Conservation (phyloP, 495 filamentous ascomycete species). For the Lichina pygmaea region DNA sequence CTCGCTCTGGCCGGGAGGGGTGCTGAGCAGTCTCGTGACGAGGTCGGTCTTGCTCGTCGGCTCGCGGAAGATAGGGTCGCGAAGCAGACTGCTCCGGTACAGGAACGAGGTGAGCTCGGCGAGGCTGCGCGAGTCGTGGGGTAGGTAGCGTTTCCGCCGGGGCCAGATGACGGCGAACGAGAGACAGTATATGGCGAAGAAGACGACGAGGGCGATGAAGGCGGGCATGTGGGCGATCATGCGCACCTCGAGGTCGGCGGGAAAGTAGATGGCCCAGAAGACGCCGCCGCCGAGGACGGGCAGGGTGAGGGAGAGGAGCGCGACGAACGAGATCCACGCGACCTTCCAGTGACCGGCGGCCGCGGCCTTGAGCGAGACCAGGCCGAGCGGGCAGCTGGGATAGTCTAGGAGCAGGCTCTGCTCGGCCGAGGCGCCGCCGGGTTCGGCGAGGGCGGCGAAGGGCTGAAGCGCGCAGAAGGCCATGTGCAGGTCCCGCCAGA, state of each 20-base stretch:
- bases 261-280: slow-evolving; percentile 52
- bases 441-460: slow-evolving; percentile 33
- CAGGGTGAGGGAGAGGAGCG: slow-evolving; percentile 32
- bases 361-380: slow-evolving; percentile 31
- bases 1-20: slow-evolving; percentile 19
- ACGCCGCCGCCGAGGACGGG: slow-evolving; percentile 55
- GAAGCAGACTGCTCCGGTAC: slow-evolving; percentile 36
- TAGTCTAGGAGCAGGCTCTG: slow-evolving; percentile 52
- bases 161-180: slow-evolving; percentile 33
- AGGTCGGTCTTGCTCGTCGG: slow-evolving; percentile 32
- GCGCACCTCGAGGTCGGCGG: slow-evolving; percentile 22
- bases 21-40: slow-evolving; percentile 28
- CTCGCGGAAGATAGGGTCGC: slow-evolving; percentile 36
- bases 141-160: slow-evolving; percentile 27
- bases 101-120: slow-evolving; percentile 57
- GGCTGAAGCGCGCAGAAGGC: slow-evolving; percentile 46
- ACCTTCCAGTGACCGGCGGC: slow-evolving; percentile 42
- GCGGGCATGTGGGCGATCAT: slow-evolving; percentile 43
- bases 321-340: slow-evolving; percentile 37
- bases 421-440: slow-evolving; percentile 35
- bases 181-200: slow-evolving; percentile 39
- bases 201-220: slow-evolving; percentile 34
- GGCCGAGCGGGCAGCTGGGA: slow-evolving; percentile 31
- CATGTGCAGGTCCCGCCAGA: slow-evolving; percentile 51
- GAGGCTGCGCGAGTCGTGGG: slow-evolving; percentile 40